Evolutionary conservation across 1,284 basidiomycete genomes (phyloP).

Genomic region (Rhodotorula sp.): DNA sequence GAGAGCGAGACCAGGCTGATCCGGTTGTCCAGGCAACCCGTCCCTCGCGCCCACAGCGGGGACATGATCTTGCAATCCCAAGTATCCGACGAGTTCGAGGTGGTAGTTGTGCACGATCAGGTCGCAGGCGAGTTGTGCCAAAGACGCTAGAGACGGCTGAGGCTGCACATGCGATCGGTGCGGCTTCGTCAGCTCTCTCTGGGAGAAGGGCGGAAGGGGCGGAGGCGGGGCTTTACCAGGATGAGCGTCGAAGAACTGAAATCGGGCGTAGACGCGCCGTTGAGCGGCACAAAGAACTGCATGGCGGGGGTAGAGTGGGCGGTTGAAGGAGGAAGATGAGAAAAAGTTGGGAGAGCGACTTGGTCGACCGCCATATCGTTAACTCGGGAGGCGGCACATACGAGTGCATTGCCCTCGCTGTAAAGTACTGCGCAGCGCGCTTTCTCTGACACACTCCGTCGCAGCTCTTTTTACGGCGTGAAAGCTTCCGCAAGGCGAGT

Average conservation of each 20-base stretch:
- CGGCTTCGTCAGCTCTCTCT: slow-evolving; percentile 6
- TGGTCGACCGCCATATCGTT: too few species aligned
- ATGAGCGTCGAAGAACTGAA: slow-evolving; percentile 16
- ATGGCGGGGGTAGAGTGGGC: neutral
- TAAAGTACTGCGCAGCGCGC: too few species aligned
- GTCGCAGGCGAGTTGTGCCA: slow-evolving; percentile 34
- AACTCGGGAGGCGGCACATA: too few species aligned
- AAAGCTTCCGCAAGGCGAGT: too few species aligned
- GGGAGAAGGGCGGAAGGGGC: neutral
- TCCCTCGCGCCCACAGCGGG: slow-evolving; percentile 30
- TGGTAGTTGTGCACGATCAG: slow-evolving; percentile 25
- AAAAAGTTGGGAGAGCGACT: neutral
- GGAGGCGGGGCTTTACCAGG: slow-evolving; percentile 10
- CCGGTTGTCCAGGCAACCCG: neutral
- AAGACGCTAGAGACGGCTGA: slow-evolving; percentile 32
- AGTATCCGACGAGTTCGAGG: slow-evolving; percentile 30
- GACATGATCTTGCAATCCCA: slow-evolving; percentile 28
- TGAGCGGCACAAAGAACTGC: slow-evolving; percentile 25
- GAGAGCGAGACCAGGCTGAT: slow-evolving; percentile 18
- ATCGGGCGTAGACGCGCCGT: neutral
- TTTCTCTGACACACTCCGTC: too few species aligned
- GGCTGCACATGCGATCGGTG: slow-evolving; percentile 16
- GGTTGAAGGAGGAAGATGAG: neutral
- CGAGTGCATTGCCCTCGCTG: too few species aligned
- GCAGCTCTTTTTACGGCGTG: too few species aligned